Base-by-base conservation (phyloP, 148 eudicot genomes). In the Talinum fruticosum region DNA sequence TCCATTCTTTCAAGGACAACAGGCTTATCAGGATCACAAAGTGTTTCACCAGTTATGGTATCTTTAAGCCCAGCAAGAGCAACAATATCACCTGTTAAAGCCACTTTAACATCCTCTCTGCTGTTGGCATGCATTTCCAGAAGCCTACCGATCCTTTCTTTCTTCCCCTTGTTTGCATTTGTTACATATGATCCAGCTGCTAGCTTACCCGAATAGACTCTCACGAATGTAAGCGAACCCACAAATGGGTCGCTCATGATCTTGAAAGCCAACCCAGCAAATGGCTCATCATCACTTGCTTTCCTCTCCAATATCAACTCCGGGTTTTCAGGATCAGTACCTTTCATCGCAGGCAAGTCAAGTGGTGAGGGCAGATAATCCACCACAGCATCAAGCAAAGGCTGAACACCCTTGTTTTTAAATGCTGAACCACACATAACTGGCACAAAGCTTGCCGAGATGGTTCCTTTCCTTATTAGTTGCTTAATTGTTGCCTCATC, bases 41-140 rank as follows among this genome's bases (percentile, higher is more conserved):
- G 85, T 35, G 99, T 96, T 85, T 96, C 99, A 79, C 99, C 99
- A 0, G 99, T 96, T 70, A 93, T 82, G 49, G 99, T 96, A 84
- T 93, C 98, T 85, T 93, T 96, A 37, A 96, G 82, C 66, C 99
- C 99, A 21, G 99, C 97, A 82, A 96, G 93, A 61, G 99, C 99
- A 74, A 96, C 65, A 82, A 96, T 96, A 84, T 96, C 99, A 62
- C 99, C 99, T 18, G 99, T 83, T 77, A 88, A 64, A 59, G 98
- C 99, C 38, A 86, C 91, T 75, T 91, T 96, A 45, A 90, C 86
- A 68, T 96, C 99, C 83, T 93, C 97, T 82, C 99, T 87, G 81
- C 97, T 93, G 85, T 93, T 96, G 26, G 99, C 99, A 79, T 96
- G 99, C 99, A 96, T 96, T 84, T 96, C 99, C 64, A 96, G 76